Conservation (phyloP, 2,329 filamentous ascomycete species). For the Calonectria crousiana region DNA sequence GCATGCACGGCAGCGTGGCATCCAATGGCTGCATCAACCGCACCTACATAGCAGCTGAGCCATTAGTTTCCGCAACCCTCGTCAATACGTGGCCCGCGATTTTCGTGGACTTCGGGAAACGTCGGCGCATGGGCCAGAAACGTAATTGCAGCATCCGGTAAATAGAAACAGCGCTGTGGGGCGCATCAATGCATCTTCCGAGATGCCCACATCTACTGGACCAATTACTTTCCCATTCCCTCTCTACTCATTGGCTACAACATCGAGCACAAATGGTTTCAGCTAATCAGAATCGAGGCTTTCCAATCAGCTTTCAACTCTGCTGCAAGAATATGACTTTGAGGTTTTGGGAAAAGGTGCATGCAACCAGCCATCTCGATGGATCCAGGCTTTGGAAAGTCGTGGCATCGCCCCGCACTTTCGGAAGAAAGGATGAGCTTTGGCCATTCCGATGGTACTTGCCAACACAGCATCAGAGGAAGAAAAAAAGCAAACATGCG, state of each 20-base stretch:
- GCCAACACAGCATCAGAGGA: neutral
- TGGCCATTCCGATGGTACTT: neutral
- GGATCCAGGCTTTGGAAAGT: neutral
- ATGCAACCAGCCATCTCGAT: no score
- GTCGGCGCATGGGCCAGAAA: neutral
- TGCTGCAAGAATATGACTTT: neutral
- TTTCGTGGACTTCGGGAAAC: neutral
- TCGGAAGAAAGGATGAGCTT: neutral
- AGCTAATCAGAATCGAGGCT: no score
- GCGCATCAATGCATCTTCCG: neutral
- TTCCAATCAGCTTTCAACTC: neutral
- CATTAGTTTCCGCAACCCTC: neutral
- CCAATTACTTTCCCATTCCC: neutral
- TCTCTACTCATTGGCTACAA: neutral
- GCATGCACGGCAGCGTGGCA: neutral
- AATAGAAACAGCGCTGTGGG: neutral
- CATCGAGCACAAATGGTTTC: fast-evolving
- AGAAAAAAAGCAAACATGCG: constrained; percentile 2
- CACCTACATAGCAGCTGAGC: neutral
- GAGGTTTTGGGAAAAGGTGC: neutral
- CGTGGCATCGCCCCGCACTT: neutral
- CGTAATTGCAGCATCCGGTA: neutral
- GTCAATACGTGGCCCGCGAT: neutral
- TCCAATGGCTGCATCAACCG: neutral
- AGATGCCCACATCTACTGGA: neutral